phyloP scores from a whole-genome alignment of 192 early-diverging fungal genomes.

The Anaeromyces robustus region DNA sequence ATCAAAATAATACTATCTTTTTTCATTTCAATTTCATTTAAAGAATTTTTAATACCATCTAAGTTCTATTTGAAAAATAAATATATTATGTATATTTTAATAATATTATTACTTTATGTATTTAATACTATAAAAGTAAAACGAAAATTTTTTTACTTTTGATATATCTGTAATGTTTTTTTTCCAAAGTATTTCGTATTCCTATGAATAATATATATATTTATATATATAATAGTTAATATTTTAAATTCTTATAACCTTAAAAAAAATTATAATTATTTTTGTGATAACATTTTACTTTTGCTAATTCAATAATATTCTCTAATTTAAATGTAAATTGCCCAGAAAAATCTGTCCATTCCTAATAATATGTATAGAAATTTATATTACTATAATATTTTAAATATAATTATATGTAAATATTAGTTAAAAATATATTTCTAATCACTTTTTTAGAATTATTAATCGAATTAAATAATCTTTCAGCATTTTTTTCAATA shows the following conservation, averaged over 20 bases:
- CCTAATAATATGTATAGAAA: not conserved
- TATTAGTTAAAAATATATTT: not conserved
- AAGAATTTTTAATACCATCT: not conserved
- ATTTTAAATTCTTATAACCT: no score
- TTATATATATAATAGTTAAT: no score
- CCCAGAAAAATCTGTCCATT: not conserved
- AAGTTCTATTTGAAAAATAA: not conserved
- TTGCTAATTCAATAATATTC: not conserved
- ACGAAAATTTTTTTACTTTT: no score
- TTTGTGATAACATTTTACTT: not conserved
- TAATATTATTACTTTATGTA: no score
- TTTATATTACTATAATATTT: no score
- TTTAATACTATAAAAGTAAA: no score
- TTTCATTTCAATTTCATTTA: not conserved
- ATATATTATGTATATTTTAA: no score
- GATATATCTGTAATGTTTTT: no score
- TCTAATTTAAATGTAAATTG: not conserved
- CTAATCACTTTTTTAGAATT: not conserved
- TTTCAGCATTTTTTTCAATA: not conserved
- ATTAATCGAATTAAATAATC: not conserved
- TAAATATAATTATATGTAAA: no score
- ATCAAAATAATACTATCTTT: not conserved
- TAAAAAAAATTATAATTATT: not conserved
- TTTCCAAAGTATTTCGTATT: no score
- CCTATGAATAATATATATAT: no score